phyloP scores from a whole-genome alignment of 2,329 filamentous ascomycete genomes.

The Pseudocercospora macadamiae region DNA sequence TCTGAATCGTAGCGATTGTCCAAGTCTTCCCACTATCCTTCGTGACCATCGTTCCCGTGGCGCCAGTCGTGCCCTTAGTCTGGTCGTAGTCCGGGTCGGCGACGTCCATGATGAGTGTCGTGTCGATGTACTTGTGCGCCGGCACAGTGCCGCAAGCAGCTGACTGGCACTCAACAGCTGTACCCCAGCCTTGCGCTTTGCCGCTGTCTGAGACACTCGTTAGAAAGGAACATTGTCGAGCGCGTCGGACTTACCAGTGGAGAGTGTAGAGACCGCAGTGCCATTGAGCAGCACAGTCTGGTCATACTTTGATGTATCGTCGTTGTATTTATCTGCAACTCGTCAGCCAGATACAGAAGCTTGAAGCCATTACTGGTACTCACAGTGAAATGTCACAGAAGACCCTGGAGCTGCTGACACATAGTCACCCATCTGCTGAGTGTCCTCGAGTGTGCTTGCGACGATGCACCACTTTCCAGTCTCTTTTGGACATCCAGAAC shows the following conservation, averaged over 20 bases:
- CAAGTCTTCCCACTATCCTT: constrained; percentile 49
- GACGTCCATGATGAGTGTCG: constrained; percentile 41
- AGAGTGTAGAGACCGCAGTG: constrained; percentile 46
- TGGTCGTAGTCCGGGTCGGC: constrained; percentile 45
- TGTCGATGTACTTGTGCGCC: constrained; percentile 48
- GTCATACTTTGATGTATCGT: constrained; percentile 45
- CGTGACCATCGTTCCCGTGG: constrained; percentile 47
- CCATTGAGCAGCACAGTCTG: constrained; percentile 42
- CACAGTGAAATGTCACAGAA: constrained; percentile 48
- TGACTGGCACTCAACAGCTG: constrained; percentile 22
- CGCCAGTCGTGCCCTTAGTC: constrained; percentile 44
- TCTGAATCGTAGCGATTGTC: constrained; percentile 45
- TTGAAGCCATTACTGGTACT: constrained; percentile 8
- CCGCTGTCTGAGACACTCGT: not conserved
- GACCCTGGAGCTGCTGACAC: constrained; percentile 30
- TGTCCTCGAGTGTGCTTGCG: constrained; percentile 46
- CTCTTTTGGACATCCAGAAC: constrained; percentile 15
- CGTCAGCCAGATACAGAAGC: not conserved
- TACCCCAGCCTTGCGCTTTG: constrained; percentile 15
- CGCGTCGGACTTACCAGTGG: constrained; percentile 40
- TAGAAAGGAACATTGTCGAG: not conserved
- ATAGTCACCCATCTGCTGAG: constrained; percentile 23
- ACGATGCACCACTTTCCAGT: constrained; percentile 47
- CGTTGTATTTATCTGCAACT: constrained; percentile 42
- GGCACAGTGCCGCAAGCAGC: constrained; percentile 47